Base-by-base conservation (phyloP, 169 alveolate species). In the Theileria sp. region DNA sequence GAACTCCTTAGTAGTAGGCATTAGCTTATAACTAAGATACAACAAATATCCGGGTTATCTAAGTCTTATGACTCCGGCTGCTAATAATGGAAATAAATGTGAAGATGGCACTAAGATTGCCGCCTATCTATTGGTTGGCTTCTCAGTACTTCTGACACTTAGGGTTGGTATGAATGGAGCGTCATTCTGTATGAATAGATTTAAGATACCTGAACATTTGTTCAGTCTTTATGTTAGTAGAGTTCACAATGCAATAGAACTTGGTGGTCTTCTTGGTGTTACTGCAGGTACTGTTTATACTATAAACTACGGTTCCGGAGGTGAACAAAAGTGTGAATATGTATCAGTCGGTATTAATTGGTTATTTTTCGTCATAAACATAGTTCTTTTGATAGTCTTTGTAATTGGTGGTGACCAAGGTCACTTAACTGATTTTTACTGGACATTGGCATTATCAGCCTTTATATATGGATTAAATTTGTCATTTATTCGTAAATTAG, bases 131-230 rank as follows among this genome's bases (percentile, higher is more conserved):
- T 51, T 71, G 34, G 79, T 30, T 19, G 79, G 79, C 2, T 23
- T 71, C 5, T 28, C 74, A 13, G 23, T 71, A 23, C 56, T 71
- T 23, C 79, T 32, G 0, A 30, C 68, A 5, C 25, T 71, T 12
- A 28, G 79, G 7, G 75, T 71, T 44, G 79, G 62, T 8, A 36
- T 71, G 56, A 71, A 71, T 71, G 68, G 62, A 23, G 80, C 75
- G 3, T 0, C 25, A 21, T 71, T 51, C 15, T 51, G 62, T 23
- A 19, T 58, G 30, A 44, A 54, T 62, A 3, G 79, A 13, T 71
- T 71, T 30, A 23, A 60, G 66, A 2, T 71, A 21, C 32, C 28
- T 26, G 79, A 71, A 71, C 23, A 71, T 19, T 23, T 51, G 12
- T 50, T 71, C 12, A 30, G 79, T 26, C 28, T 54, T 19, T 58